Evolutionary conservation across 768 basidiomycete genomes (phyloP).

Genomic region (Hericium coralloides): DNA sequence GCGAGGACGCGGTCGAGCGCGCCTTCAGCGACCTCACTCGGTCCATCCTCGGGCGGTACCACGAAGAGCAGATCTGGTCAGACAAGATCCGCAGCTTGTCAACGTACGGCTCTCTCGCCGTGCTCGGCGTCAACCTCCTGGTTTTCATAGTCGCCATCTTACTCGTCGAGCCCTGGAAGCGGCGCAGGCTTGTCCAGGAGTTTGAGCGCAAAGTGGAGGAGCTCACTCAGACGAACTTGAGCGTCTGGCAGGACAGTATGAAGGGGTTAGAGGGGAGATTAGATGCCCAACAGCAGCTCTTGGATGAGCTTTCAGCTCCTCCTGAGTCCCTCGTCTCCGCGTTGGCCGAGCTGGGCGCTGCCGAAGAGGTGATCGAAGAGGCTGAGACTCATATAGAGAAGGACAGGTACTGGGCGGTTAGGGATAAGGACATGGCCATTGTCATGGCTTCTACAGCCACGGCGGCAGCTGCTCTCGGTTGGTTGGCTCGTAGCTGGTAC

Average conservation of each 20-base stretch:
- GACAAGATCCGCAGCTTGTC: constrained; percentile 96
- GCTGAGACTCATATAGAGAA: neutral
- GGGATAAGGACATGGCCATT: neutral
- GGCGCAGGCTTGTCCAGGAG: constrained; percentile 74
- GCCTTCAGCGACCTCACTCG: constrained; percentile 86
- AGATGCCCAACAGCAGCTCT: constrained; percentile 6
- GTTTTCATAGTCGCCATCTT: constrained; percentile 88
- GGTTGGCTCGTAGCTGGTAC: neutral
- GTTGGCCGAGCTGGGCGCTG: too few relatives aligned
- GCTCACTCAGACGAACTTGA: constrained; percentile 34
- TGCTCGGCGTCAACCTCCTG: constrained; percentile 77
- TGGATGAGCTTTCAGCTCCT: neutral
- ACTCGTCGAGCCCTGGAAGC: constrained; percentile 95
- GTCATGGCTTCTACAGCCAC: neutral
- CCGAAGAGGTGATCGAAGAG: neutral
- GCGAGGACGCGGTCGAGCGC: constrained; percentile 76
- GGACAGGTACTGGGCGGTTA: neutral
- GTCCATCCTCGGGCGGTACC: constrained; percentile 83
- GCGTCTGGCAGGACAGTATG: constrained; percentile 1
- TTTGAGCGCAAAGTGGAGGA: constrained; percentile 76
- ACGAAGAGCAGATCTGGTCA: constrained; percentile 98
- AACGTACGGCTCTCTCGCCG: constrained; percentile 86
- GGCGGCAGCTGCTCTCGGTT: neutral
- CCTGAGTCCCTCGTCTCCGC: too few relatives aligned
- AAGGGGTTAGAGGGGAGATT: constrained; percentile 1